Evolutionary conservation across 2,329 filamentous ascomycete species (phyloP).

Genomic region (Monascus ruber): DNA sequence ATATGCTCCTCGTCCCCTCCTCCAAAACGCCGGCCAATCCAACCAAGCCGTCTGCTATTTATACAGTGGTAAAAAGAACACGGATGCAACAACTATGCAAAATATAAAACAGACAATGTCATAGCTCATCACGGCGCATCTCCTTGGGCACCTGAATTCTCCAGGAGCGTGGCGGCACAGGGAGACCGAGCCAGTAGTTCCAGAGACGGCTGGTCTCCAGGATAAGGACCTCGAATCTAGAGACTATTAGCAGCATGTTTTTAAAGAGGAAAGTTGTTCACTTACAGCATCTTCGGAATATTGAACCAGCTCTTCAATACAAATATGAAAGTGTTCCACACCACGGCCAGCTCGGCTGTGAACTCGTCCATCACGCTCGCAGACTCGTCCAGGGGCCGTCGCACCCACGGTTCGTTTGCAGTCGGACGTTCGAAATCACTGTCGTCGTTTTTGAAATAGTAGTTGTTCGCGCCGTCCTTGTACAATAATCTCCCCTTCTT

Average conservation of each 20-base stretch:
- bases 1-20: background rate
- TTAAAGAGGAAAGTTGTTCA: slow-evolving; percentile 11
- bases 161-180: slow-evolving; percentile 47
- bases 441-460: slow-evolving; percentile 30
- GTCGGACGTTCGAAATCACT: slow-evolving; percentile 34
- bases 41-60: background rate
- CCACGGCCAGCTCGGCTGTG: slow-evolving; percentile 50
- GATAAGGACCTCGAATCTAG: slow-evolving; percentile 40
- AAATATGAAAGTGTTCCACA: slow-evolving; percentile 53
- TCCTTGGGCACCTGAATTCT: slow-evolving; percentile 34
- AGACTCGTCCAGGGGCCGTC: slow-evolving; percentile 18
- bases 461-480: slow-evolving; percentile 22
- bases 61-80: background rate
- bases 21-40: background rate
- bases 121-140: slow-evolving; percentile 32
- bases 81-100: background rate
- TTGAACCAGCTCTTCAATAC: slow-evolving; percentile 60
- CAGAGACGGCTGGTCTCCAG: slow-evolving; percentile 46
- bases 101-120: slow-evolving; percentile 2
- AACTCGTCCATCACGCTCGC: slow-evolving; percentile 47
- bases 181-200: slow-evolving; percentile 53
- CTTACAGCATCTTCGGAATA: slow-evolving; percentile 61
- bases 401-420: slow-evolving; percentile 21
- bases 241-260: too few relatives aligned
- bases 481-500: slow-evolving; percentile 10